Evolutionary conservation across 305 asterid species (phyloP).

Genomic region (Solanum chacoense): DNA sequence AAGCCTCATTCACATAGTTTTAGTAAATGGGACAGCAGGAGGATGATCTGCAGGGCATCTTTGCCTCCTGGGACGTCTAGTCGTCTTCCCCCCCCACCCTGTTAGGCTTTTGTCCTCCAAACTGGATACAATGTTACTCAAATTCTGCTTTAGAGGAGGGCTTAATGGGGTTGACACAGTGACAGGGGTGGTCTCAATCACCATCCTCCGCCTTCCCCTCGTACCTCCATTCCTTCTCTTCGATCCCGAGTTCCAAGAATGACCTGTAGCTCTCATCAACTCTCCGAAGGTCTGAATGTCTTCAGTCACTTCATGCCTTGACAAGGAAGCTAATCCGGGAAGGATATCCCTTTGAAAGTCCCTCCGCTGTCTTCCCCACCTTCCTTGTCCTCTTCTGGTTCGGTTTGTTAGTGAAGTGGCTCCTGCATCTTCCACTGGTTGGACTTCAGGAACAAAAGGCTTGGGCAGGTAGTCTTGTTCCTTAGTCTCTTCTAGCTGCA

Average conservation of each 20-base stretch:
- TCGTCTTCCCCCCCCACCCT: constrained; percentile 98
- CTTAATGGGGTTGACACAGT: constrained; percentile 16
- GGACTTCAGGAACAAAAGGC: constrained; percentile 46
- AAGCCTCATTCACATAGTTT: constrained; percentile 26
- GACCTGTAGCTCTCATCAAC: constrained; percentile 80
- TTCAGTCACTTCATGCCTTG: constrained; percentile 87
- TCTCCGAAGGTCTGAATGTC: constrained; percentile 83
- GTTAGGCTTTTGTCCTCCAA: constrained; percentile 75
- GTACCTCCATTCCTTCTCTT: constrained; percentile 55
- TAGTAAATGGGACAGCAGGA: constrained; percentile 38
- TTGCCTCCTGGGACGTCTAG: constrained; percentile 83
- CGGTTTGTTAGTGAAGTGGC: constrained; percentile 24
- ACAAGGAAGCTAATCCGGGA: constrained; percentile 64
- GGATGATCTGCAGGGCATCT: constrained; percentile 67
- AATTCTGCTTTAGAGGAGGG: constrained; percentile 35
- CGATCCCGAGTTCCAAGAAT: constrained; percentile 58
- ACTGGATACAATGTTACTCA: constrained; percentile 31
- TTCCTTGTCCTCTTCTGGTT: constrained; percentile 61
- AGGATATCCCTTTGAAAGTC: constrained; percentile 87
- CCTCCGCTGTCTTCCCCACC: constrained; percentile 86
- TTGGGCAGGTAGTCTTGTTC: constrained; percentile 71
- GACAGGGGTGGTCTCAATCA: constrained; percentile 24
- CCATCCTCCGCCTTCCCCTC: constrained; percentile 57
- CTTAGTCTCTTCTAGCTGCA: constrained; percentile 44
- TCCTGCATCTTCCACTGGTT: constrained; percentile 35